A percentile compares a stretch with the other conserved stretches of the same genome.
These are phyloP conservation scores for Takashimella koratensis DNA, from an alignment of 1,284 basidiomycete genomes.

Conservation along the genomic window DNA sequence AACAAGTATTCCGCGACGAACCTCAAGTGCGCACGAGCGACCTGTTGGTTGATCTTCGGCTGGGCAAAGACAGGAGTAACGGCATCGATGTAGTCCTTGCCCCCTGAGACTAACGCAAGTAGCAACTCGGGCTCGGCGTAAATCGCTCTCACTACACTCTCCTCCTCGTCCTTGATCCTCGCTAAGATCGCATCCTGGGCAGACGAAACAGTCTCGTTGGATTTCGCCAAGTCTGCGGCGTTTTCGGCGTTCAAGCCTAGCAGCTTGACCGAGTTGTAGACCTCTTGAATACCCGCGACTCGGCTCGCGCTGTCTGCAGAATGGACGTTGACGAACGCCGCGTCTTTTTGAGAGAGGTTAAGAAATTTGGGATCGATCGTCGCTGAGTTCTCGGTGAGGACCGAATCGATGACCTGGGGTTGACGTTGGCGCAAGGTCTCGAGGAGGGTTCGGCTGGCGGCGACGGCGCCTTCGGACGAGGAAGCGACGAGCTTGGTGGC, in stretches of 20 bases:
- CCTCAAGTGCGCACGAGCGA: conserved; percentile 57
- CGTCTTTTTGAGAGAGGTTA: conserved; percentile 17
- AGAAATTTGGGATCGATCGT: conserved; percentile 13
- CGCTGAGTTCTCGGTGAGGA: conserved; percentile 21
- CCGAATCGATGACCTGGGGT: conserved; percentile 34
- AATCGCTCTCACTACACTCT: conserved; percentile 61
- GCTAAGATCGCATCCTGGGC: conserved; percentile 50
- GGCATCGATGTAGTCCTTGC: conserved; percentile 53
- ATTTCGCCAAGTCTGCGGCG: conserved; percentile 9
- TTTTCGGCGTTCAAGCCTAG: conserved; percentile 8
- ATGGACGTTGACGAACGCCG: conserved; percentile 43
- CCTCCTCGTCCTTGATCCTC: conserved; percentile 63
- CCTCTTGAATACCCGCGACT: conserved; percentile 41
- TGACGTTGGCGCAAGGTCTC: conserved; percentile 40
- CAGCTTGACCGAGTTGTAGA: conserved; percentile 27
- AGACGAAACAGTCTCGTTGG: conserved; percentile 24
- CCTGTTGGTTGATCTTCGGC: conserved; percentile 37
- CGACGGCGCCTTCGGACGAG: conserved; percentile 14
- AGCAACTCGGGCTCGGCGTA: conserved; percentile 57
- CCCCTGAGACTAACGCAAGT: conserved; percentile 51
- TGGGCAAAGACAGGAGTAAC: conserved; percentile 53
- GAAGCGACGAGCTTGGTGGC: conserved; percentile 25
- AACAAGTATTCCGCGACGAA: conserved; percentile 61
- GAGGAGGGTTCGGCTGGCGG: conserved; percentile 27
- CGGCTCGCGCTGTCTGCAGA: conserved; percentile 48